Evolutionary conservation across 176 grass and related monocot genomes (phyloP).

Genomic region (Triticum urartu): DNA sequence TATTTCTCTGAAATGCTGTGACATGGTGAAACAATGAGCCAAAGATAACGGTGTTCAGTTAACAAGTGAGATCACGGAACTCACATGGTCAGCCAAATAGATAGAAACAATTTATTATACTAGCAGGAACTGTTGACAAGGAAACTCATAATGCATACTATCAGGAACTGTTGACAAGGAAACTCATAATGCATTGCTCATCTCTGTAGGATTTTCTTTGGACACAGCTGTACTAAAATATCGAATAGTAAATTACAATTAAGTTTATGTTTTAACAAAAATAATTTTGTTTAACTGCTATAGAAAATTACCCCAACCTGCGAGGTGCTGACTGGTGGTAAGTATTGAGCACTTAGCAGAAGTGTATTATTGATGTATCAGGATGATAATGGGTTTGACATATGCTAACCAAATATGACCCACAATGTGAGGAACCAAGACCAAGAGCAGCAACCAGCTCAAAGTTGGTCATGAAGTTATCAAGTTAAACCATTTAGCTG

Average conservation of each 20-base stretch:
- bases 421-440: neutral
- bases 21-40: neutral
- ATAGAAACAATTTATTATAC: neutral
- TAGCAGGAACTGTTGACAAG: neutral
- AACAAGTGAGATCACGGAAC: neutral
- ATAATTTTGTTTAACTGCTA: neutral
- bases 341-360: neutral
- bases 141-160: neutral
- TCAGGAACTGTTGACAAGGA: neutral
- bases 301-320: neutral
- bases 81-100: neutral
- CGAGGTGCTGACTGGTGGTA: neutral
- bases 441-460: slow-evolving; percentile 10
- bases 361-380: neutral
- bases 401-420: neutral
- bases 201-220: neutral
- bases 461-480: neutral
- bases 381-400: neutral
- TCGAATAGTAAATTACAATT: neutral
- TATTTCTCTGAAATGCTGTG: neutral
- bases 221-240: neutral
- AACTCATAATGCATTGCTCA: neutral
- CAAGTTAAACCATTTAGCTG: neutral
- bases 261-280: slow-evolving; percentile 8
- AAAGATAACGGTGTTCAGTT: slow-evolving; percentile 8